phyloP scores from a whole-genome alignment of 2,329 filamentous ascomycete genomes.

The Claviceps maximensis region DNA sequence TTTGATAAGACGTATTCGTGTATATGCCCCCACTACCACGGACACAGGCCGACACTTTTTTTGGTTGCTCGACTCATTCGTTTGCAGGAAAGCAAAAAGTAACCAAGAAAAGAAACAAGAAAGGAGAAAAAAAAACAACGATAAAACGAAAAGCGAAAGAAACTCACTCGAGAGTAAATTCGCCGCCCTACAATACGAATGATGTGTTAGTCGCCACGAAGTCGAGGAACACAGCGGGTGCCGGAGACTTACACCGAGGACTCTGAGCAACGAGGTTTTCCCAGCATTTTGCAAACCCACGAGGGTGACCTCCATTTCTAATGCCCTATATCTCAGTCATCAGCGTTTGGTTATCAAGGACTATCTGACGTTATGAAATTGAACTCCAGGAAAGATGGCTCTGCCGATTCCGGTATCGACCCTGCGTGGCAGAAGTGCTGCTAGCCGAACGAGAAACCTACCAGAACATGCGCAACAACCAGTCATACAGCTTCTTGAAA shows the following conservation, averaged over 20 bases:
- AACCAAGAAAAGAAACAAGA: too few species aligned
- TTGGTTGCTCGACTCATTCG: not conserved
- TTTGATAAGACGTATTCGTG: not conserved
- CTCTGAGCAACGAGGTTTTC: constrained; percentile 87
- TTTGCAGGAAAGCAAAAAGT: not conserved
- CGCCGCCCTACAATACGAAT: constrained; percentile 57
- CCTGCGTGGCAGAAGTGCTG: not conserved
- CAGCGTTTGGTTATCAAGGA: constrained; percentile 6
- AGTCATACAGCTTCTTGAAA: constrained; percentile 94
- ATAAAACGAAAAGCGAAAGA: constrained; percentile 1
- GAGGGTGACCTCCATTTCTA: constrained; percentile 99
- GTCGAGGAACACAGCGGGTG: not conserved
- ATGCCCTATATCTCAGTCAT: constrained; percentile 52
- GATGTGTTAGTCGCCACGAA: not conserved
- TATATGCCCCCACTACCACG: not conserved
- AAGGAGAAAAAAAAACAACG: too few species aligned
- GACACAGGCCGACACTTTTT: not conserved
- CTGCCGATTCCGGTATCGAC: not conserved
- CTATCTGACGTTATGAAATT: constrained; percentile 2
- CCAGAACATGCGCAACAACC: constrained; percentile 96
- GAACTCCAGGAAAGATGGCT: not conserved
- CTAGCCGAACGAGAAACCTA: constrained; percentile 31
- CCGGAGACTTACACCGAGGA: constrained; percentile 67
- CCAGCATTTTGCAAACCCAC: constrained; percentile 96
- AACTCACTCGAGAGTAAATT: constrained; percentile 95